These are phyloP conservation scores for Dothistroma septosporum DNA, from an alignment of 2,329 filamentous ascomycete genomes.

Conservation along the genomic window DNA sequence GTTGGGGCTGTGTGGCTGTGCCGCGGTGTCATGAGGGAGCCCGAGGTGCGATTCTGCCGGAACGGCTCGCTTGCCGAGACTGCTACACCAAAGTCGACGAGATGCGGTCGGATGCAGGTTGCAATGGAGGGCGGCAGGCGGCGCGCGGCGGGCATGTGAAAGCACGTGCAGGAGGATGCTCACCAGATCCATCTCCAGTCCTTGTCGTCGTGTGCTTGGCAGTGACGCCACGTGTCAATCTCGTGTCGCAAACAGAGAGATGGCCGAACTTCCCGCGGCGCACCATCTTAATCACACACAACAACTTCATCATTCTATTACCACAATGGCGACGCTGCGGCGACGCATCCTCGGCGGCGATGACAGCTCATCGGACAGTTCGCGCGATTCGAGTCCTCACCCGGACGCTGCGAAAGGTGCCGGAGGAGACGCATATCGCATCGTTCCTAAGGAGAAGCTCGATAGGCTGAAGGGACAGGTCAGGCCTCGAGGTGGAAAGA, in stretches of 20 bases:
- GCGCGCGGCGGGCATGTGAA: no score
- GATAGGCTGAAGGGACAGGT: constrained; percentile 38
- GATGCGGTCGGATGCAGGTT: neutral
- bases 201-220: no score
- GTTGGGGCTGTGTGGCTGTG: neutral
- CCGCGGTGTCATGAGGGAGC: neutral
- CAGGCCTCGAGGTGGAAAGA: constrained; percentile 51
- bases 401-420: constrained; percentile 31
- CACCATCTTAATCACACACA: neutral
- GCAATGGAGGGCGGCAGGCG: no score
- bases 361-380: constrained; percentile 32
- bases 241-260: no score
- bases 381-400: constrained; percentile 40
- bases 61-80: neutral
- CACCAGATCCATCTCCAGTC: no score
- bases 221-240: no score
- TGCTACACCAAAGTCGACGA: neutral
- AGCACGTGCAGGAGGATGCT: no score
- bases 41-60: neutral
- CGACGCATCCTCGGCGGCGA: constrained; percentile 33
- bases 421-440: constrained; percentile 40
- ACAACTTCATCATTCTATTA: neutral
- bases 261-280: no score
- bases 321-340: constrained; percentile 32
- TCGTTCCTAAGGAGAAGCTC: constrained; percentile 51